Percentiles rank a stretch among this genome's conserved stretches.
Evolutionary conservation across 2,329 filamentous ascomycete genomes (phyloP).

Genomic region (Grosmannia penicillata): DNA sequence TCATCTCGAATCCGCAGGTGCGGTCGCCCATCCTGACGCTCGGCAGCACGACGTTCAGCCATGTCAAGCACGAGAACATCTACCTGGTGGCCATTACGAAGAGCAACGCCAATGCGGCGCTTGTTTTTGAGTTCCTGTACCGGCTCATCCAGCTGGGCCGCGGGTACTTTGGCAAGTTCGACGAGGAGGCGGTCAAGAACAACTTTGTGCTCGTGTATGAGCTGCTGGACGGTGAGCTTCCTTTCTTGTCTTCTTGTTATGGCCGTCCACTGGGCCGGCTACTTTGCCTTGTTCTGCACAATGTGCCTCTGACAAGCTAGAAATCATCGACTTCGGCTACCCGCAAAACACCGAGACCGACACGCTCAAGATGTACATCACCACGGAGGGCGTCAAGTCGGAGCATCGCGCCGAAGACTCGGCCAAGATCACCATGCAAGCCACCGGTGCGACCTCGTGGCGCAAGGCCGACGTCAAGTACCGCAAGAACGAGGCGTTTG

Average conservation of each 20-base stretch:
- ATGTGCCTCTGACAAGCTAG: constrained; percentile 28
- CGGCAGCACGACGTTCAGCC: constrained; percentile 95
- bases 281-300: too few species aligned
- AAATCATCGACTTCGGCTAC: constrained; percentile 98
- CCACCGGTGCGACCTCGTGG: constrained; percentile 93
- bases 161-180: constrained; percentile 97
- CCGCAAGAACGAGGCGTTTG: constrained; percentile 97
- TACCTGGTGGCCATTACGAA: constrained; percentile 96
- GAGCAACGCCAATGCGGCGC: constrained; percentile 95
- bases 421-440: constrained; percentile 98
- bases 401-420: constrained; percentile 78
- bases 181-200: constrained; percentile 99
- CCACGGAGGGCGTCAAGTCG: constrained; percentile 94
- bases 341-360: constrained; percentile 98
- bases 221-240: constrained; percentile 63
- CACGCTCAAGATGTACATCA: constrained; percentile 99
- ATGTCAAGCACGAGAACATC: constrained; percentile 99
- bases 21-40: constrained; percentile 94
- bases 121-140: constrained; percentile 97
- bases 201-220: constrained; percentile 99
- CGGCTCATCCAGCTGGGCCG: constrained; percentile 77
- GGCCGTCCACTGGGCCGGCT: too few species aligned
- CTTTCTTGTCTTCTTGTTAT: not conserved
- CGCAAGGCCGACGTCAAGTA: constrained; percentile 95
- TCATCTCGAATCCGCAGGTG: constrained; percentile 96